Evolutionary conservation across 169 alveolate species (phyloP).

Genomic region (Ichthyophthirius multifiliis): DNA sequence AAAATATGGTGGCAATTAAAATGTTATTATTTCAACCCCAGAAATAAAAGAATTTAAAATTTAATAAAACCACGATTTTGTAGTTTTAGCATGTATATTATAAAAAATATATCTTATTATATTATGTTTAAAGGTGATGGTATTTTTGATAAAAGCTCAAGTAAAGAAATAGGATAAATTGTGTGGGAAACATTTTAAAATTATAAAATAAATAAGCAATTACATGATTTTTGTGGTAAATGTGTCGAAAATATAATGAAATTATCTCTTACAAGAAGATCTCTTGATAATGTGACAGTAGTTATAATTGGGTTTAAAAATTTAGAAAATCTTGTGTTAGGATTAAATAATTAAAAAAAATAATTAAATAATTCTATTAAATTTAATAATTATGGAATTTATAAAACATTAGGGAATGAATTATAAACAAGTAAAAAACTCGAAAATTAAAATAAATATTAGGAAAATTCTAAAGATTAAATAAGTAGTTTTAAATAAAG

Average conservation of each 20-base stretch:
- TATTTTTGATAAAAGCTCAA: conserved; percentile 51
- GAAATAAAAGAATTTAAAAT: conserved; percentile 54
- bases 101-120: background rate
- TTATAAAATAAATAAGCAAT: conserved; percentile 14
- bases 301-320: conserved; percentile 70
- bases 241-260: conserved; percentile 58
- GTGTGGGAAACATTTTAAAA: conserved; percentile 46
- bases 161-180: conserved; percentile 46
- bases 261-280: conserved; percentile 55
- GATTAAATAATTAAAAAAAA: no score
- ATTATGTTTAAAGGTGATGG: conserved; percentile 59
- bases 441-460: no score
- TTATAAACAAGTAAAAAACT: no score
- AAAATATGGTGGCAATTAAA: conserved; percentile 57
- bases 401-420: no score
- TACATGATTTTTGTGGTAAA: conserved; percentile 51
- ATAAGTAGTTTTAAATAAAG: no score
- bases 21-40: conserved; percentile 63
- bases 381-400: no score
- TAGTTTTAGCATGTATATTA: conserved; percentile 44
- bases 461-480: no score
- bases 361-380: no score
- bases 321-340: conserved; percentile 4
- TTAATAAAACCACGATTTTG: conserved; percentile 48
- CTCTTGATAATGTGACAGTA: conserved; percentile 78